These are phyloP conservation scores for Waltiozyma sp. DNA, from an alignment of 1,139 yeast species.

Conservation along the genomic window DNA sequence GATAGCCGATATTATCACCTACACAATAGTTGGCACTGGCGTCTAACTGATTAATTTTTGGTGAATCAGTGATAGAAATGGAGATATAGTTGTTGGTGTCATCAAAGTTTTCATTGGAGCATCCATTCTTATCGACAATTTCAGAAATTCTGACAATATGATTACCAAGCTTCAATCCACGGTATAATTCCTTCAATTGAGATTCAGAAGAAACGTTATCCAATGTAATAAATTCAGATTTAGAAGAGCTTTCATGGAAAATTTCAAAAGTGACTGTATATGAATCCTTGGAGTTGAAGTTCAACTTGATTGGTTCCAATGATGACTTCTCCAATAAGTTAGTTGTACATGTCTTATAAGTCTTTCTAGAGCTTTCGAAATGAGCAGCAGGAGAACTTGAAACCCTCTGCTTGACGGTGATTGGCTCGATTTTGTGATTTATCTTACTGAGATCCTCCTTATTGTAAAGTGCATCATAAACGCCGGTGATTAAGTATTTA, in stretches of 20 bases:
- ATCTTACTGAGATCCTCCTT: slow-evolving; percentile 27
- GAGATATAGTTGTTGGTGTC: slow-evolving; percentile 25
- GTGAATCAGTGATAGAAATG: slow-evolving; percentile 64
- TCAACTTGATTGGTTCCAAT: slow-evolving; percentile 40
- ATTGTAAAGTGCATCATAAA: slow-evolving; percentile 60
- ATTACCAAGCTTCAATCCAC: slow-evolving; percentile 37
- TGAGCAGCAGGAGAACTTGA: slow-evolving; percentile 47
- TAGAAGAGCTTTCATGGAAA: slow-evolving; percentile 41
- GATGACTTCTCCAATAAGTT: slow-evolving; percentile 25
- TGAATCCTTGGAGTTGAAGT: slow-evolving; percentile 49
- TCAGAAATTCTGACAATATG: slow-evolving; percentile 49
- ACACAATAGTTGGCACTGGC: slow-evolving; percentile 59
- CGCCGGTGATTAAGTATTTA: slow-evolving; percentile 46
- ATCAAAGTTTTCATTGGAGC: slow-evolving; percentile 35
- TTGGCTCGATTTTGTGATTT: slow-evolving; percentile 23
- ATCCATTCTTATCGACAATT: slow-evolving; percentile 62
- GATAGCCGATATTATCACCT: slow-evolving; percentile 78
- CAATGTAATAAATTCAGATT: slow-evolving; percentile 28
- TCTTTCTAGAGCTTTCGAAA: slow-evolving; percentile 37
- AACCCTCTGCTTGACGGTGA: slow-evolving; percentile 49
- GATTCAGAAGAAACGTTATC: slow-evolving; percentile 26
- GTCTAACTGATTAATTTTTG: slow-evolving; percentile 41
- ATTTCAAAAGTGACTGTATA: slow-evolving; percentile 44
- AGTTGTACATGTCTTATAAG: slow-evolving; percentile 49
- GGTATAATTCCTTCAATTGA: slow-evolving; percentile 28